Base-by-base conservation (phyloP, 2,329 filamentous ascomycete genomes). In the Aspergillus sp. region DNA sequence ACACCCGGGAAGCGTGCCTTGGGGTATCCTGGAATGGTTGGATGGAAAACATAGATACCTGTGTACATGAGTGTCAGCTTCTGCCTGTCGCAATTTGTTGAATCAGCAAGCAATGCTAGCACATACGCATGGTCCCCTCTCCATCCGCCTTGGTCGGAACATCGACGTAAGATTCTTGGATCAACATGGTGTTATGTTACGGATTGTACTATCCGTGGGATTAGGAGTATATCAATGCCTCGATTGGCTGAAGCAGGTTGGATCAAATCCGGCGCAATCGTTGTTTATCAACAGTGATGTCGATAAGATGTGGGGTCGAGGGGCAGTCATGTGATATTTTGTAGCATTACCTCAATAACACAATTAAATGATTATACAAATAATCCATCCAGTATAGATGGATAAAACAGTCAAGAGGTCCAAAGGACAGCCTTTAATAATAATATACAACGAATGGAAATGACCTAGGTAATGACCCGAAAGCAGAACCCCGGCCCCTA, bases 31-130 rank as follows among this genome's bases (percentile, higher is more conserved):
- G 88, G 81, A 56, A 96, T 85, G 12, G 81, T 82, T 6, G 90
- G 90, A 64, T 95, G 88, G 70, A 90, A 95, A 64, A 94, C 65
- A 70, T 90, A 95, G 63, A 95, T 86, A 57, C 90, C 89, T 95
- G 65, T 10, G 20, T 30, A 15, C 22, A 25, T 10, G 7, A 42
- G 22, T n/a, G 7, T 44, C 15, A 30, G 42, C 41, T 43, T 13
- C 25, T 30, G 25, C 25, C 25, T 30, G 25, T 12, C 25, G 25
- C 10, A 30, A 12, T 12, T 30, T 30, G 4, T 30, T 12, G 9
- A 30, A 30, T 30, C 12, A 10, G 12, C 25, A 10, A 27, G 25
- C 25, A 30, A 30, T 12, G 25, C 25, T 30, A 30, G 25, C 25
- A 57, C 60, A 52, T 65, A 70, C 67, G 65, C 67, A 70, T 70